Evolutionary conservation across 2,329 filamentous ascomycete genomes (phyloP), one percentile per base, ranked within the genome.

Genomic region (Zymoseptoria passerinii): DNA sequence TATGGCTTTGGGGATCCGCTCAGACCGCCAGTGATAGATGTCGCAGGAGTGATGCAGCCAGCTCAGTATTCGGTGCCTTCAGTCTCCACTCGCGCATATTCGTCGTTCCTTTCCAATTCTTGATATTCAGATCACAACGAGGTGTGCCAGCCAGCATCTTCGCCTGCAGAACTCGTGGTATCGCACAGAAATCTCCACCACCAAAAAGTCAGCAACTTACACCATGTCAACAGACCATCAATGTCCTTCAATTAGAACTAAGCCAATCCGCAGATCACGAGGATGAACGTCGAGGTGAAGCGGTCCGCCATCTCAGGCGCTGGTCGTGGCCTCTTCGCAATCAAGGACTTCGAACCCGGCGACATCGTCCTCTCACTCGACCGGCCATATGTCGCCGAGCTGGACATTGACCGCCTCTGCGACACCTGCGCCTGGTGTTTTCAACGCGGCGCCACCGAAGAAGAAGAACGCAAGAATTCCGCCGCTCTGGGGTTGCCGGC

Each of bases 381-480:
- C n/a, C 74, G 76, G 18, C 82, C 82, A 1, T 76, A 84, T 52
- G 71, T 83, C 49, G 77, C 78, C 1, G 80, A 81, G 16, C 70
- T 85, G 1, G 81, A 85, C 60, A 76, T 77, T 1, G 68, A 73
- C 2, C 74, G 78, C n/a, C 66, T 85, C 4, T 68, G 70, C 4
- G 79, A 81, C 62, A 81, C 78, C 13, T 87, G 84, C 67, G 78
- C 80, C 40, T 80, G 80, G 60, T 87, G 84, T 69, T 82, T 81
- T 65, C 61, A 63, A 50, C 59, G 61, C 18, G 63, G 62, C 16
- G 54, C 60, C 3, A 60, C 55, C 3, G 58, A 52, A n/a, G 56
- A 62, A n/a, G 57, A 60, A 55, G 54, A 63, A 28, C 55, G 59
- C n/a, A 28, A 52, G 28, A 56, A 71, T 74, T 5, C 77, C 8